phyloP scores from a whole-genome alignment of 78 protist genomes.

The Dictyostelium firmibasis region DNA sequence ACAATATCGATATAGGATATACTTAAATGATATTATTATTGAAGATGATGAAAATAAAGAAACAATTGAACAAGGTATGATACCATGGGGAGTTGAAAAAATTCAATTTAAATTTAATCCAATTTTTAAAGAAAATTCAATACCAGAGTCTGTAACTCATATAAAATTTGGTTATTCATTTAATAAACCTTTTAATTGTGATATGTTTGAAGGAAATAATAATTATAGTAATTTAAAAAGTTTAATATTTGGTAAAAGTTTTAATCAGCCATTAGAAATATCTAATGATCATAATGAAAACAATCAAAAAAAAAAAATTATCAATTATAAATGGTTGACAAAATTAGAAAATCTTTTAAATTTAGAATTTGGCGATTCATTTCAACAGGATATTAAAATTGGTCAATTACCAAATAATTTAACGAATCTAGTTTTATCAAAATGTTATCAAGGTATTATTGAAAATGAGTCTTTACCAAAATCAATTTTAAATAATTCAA shows the following conservation, averaged over 20 bases:
- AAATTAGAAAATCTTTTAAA: neutral
- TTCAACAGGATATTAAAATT: neutral
- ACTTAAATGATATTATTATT: neutral
- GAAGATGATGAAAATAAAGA: neutral
- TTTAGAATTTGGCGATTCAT: neutral
- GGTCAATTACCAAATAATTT: neutral
- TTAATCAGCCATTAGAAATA: neutral
- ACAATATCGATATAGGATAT: neutral
- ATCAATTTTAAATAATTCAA: neutral
- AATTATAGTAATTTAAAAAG: neutral
- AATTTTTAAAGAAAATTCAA: neutral
- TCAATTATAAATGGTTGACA: neutral
- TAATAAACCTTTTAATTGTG: neutral
- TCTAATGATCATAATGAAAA: neutral
- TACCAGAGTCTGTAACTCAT: neutral
- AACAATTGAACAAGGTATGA: neutral
- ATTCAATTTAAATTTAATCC: slow-evolving; percentile 1
- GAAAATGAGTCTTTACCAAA: neutral
- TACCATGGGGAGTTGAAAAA: neutral
- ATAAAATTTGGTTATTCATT: neutral
- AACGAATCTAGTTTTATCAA: neutral
- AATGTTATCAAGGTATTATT: neutral
- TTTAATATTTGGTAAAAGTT: neutral
- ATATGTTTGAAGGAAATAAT: neutral
- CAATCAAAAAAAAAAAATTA: neutral